A percentile compares a stretch with the other conserved stretches of the same genome.
Conservation (phyloP, 176 grass and related monocot species). For the Cymbopogon citratus region DNA sequence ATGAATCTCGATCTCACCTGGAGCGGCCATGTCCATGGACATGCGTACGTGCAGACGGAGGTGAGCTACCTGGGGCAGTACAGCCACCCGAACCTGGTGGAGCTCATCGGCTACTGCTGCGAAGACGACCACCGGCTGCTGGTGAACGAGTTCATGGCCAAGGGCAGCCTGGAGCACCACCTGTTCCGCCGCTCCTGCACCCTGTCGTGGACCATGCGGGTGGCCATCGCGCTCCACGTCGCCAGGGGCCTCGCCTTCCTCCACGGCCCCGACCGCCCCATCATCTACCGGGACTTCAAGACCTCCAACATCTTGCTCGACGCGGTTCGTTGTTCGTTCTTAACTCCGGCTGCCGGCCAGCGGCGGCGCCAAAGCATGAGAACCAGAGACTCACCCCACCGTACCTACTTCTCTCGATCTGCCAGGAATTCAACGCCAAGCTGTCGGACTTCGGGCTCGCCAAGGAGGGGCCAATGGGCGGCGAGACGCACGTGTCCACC, state of each 20-base stretch:
- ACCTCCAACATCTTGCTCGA: constrained; percentile 83
- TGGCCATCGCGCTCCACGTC: constrained; percentile 50
- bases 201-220: constrained; percentile 49
- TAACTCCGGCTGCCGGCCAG: background rate
- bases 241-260: constrained; percentile 73
- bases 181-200: constrained; percentile 61
- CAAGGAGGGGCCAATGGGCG: constrained; percentile 70
- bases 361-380: background rate
- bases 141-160: constrained; percentile 82
- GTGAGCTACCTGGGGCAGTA: constrained; percentile 72
- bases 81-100: constrained; percentile 56
- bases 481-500: constrained; percentile 69
- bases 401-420: background rate
- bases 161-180: constrained; percentile 74
- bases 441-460: constrained; percentile 84
- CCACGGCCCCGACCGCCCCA: constrained; percentile 48
- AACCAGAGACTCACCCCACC: background rate
- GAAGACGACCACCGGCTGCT: constrained; percentile 71
- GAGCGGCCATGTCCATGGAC: too few relatives aligned
- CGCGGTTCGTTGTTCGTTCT: constrained; percentile 8
- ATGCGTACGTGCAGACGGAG: constrained; percentile 40
- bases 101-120: constrained; percentile 82
- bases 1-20: too few relatives aligned
- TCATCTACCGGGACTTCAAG: constrained; percentile 90
- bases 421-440: constrained; percentile 68